Conservation (phyloP, 306 rosid genomes). For the Erythrophleum fordii region DNA sequence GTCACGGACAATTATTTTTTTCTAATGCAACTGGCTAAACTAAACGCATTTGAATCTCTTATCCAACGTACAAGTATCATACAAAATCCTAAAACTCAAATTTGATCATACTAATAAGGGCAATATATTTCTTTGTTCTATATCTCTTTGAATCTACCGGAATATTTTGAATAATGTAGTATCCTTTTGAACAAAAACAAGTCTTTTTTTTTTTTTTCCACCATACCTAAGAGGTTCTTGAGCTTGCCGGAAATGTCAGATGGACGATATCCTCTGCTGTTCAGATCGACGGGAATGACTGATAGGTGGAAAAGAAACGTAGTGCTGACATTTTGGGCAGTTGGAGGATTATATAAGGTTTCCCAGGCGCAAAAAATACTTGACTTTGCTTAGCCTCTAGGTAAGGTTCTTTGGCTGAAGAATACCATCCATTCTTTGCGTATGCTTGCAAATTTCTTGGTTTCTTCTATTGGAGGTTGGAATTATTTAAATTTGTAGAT, state of each 20-base stretch:
- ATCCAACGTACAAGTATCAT: too few relatives aligned
- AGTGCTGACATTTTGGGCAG: neutral
- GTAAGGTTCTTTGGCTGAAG: neutral
- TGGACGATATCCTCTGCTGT: neutral
- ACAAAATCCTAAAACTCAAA: too few relatives aligned
- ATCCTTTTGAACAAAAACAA: too few relatives aligned
- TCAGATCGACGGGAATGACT: neutral
- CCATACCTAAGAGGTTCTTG: neutral
- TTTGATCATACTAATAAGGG: too few relatives aligned
- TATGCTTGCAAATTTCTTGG: neutral
- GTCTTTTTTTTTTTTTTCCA: too few relatives aligned
- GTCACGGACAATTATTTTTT: too few relatives aligned
- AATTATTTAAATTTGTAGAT: too few relatives aligned
- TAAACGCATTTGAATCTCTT: too few relatives aligned
- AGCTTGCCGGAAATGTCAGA: neutral
- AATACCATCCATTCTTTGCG: neutral
- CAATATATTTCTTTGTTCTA: too few relatives aligned
- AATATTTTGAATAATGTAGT: too few relatives aligned
- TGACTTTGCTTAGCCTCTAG: neutral
- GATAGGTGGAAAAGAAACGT: neutral
- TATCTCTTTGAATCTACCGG: too few relatives aligned
- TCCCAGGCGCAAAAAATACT: neutral
- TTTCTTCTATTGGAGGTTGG: neutral
- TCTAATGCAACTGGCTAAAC: too few relatives aligned
- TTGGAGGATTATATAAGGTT: neutral